Evolutionary conservation across 164 flowering plant genomes (phyloP).

Genomic region (Magnolia officinalis): DNA sequence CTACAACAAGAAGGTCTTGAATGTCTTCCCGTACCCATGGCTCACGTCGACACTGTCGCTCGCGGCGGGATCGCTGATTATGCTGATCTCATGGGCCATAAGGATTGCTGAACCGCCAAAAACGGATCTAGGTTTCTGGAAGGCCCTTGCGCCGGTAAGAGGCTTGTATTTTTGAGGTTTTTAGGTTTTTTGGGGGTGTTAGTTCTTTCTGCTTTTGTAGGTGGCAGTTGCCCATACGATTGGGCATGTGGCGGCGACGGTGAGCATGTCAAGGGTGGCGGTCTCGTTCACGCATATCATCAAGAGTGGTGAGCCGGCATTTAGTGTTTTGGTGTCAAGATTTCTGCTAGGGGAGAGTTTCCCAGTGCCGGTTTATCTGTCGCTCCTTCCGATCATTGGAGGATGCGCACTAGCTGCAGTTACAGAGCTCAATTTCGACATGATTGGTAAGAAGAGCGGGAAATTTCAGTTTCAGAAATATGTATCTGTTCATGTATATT

Average conservation of each 20-base stretch:
- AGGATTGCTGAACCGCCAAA: constrained; percentile 70
- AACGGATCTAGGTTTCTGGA: constrained; percentile 83
- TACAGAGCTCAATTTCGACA: constrained; percentile 80
- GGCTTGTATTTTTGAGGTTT: neutral
- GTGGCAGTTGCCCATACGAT: constrained; percentile 88
- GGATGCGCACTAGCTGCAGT: constrained; percentile 79
- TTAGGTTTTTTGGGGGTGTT: neutral
- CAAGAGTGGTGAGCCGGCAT: constrained; percentile 90
- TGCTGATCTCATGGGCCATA: constrained; percentile 76
- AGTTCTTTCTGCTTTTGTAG: constrained; percentile 21
- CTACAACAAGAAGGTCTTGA: constrained; percentile 88
- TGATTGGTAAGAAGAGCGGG: constrained; percentile 48
- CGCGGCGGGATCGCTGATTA: constrained; percentile 72
- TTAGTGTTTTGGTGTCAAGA: constrained; percentile 77
- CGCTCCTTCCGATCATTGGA: constrained; percentile 73
- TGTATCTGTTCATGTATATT: neutral
- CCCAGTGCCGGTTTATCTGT: constrained; percentile 52
- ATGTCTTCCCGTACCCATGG: constrained; percentile 87
- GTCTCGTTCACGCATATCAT: constrained; percentile 89
- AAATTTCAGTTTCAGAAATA: neutral
- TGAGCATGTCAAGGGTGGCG: constrained; percentile 87
- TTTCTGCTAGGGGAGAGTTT: constrained; percentile 69
- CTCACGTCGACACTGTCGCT: constrained; percentile 79
- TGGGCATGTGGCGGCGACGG: constrained; percentile 86
- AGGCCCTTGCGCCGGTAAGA: constrained; percentile 78